Conservation (phyloP, 306 rosid species). For the Mucuna pruriens region DNA sequence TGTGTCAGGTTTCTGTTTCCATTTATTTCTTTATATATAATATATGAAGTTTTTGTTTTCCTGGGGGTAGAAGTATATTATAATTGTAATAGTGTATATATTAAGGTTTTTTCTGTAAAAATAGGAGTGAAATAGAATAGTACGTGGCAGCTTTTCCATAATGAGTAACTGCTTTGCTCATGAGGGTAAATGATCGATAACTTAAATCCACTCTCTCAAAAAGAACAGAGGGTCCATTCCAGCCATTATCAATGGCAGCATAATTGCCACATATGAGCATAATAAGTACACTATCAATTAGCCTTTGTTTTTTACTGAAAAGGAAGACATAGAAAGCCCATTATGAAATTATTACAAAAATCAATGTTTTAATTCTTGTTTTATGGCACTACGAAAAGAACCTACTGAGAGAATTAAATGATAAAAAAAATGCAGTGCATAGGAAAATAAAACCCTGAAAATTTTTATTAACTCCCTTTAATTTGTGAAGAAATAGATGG, state of each 20-base stretch:
- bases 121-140: conserved; percentile 28
- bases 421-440: not conserved
- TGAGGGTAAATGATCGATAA: conserved; percentile 52
- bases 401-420: not conserved
- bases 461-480: not conserved
- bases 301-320: conserved; percentile 38
- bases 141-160: conserved; percentile 61
- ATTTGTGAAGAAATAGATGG: not conserved
- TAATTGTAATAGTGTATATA: not conserved
- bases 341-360: conserved; percentile 30
- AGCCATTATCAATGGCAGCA: conserved; percentile 52
- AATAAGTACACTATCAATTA: conserved; percentile 51
- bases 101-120: conserved; percentile 20
- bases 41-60: not conserved
- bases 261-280: conserved; percentile 49
- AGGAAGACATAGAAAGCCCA: conserved; percentile 32
- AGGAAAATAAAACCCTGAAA: not conserved
- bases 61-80: not conserved
- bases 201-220: conserved; percentile 31
- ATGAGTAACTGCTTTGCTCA: conserved; percentile 52
- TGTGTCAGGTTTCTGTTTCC: not conserved
- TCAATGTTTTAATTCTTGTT: conserved; percentile 17
- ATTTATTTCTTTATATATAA: not conserved
- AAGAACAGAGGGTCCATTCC: conserved; percentile 44
- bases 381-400: not conserved